Evolutionary conservation across 1,284 basidiomycete genomes (phyloP), one percentile per base, ranked within the genome.

Genomic region (Phylloboletellus chloephorus): DNA sequence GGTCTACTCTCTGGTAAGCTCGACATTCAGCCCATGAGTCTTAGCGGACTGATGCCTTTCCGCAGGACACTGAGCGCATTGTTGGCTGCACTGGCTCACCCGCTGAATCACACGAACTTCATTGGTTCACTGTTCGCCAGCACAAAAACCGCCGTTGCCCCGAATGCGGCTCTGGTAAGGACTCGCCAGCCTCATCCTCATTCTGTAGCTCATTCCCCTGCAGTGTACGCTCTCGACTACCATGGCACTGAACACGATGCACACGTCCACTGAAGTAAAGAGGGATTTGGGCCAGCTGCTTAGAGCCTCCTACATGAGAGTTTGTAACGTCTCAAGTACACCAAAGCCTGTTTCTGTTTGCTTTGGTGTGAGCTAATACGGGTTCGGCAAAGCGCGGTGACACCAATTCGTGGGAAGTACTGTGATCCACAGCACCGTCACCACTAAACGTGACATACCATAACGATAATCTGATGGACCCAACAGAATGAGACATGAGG

Each of bases 81-180:
- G 71, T 96, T 58, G 92, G 92, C 43, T 96, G 93, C 75, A 93
- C 93, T 37, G 92, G 91, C 46, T 79, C 74, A 58, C 92, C 92
- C 19, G 88, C 85, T 36, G 92, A 96, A 67, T 93, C 90, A 29
- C 92, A 95, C 67, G 88, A 94, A 56, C 74, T 91, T 47, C 71
- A 82, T 52, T 95, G 91, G 91, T 79, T 92, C 64, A 77, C 65
- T 49, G 60, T 88, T 57, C 75, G 71, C 50, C 74, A 76, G 54
- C 71, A 81, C 54, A 79, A 80, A 60, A 73, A 78, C 58, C 70
- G 73, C 55, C 84, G 93, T 62, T 96, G 92, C 80, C 71, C 78
- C 15, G 92, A 96, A 67, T 96, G 92, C 57, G 92, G 93, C 52
- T 88, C 84, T 43, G 84, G 88, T 90, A 54, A 41, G 78, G 67